Percentiles rank a stretch among this genome's conserved stretches.
Conservation (phyloP, 2,329 filamentous ascomycete species). For the Eutypa lata region DNA sequence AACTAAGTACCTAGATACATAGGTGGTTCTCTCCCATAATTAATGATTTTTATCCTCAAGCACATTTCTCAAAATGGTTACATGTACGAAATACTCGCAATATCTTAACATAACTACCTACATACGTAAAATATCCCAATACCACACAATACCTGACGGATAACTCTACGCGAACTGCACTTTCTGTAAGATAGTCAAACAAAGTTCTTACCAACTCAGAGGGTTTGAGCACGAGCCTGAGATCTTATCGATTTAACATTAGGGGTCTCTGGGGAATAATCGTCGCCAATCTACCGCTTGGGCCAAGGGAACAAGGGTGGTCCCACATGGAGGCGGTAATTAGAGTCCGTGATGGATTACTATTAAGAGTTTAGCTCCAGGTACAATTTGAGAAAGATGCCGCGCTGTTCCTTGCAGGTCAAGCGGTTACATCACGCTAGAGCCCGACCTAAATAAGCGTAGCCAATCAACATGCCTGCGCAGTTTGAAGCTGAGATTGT, state of each 20-base stretch:
- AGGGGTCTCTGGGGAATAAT: neutral
- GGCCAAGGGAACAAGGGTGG: neutral
- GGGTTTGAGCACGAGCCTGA: neutral
- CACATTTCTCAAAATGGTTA: no score
- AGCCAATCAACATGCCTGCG: neutral
- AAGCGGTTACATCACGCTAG: neutral
- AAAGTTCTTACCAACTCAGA: neutral
- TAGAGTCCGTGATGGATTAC: neutral
- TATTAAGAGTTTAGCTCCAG: neutral
- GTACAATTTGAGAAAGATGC: neutral
- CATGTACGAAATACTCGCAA: no score
- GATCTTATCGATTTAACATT: neutral
- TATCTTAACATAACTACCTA: no score
- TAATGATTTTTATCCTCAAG: no score
- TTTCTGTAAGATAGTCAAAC: neutral
- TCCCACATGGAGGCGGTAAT: neutral
- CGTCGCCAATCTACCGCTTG: neutral
- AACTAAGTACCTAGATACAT: neutral
- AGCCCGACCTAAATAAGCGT: neutral
- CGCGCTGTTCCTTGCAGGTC: neutral
- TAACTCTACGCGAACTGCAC: no score
- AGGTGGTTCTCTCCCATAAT: no score
- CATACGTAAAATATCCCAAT: no score
- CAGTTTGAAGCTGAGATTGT: neutral
- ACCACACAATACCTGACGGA: no score